phyloP scores from a whole-genome alignment of 2,329 filamentous ascomycete species.

The Proliferodiscus dingleyae region DNA sequence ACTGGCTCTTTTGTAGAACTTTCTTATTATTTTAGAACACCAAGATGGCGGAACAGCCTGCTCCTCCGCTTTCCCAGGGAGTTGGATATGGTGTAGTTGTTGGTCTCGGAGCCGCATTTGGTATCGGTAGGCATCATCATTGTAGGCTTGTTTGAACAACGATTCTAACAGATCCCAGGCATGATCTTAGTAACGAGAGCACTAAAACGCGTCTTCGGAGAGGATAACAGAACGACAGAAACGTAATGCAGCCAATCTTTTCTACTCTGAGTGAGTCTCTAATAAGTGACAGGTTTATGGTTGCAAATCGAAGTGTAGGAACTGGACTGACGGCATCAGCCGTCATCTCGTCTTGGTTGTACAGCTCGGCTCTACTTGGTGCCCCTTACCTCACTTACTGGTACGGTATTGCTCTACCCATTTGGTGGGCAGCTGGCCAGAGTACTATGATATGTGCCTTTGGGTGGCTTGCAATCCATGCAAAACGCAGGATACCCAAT shows the following conservation, averaged over 20 bases:
- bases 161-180: too few relatives aligned
- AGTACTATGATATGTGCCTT: constrained; percentile 78
- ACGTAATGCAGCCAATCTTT: too few relatives aligned
- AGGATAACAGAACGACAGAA: too few relatives aligned
- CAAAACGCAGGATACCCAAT: constrained; percentile 40
- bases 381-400: background rate
- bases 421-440: constrained; percentile 60
- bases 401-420: constrained; percentile 47
- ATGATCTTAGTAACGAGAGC: too few relatives aligned
- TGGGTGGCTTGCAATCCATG: constrained; percentile 74
- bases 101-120: constrained; percentile 54
- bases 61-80: background rate
- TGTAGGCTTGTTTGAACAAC: too few relatives aligned
- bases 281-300: constrained; percentile 86
- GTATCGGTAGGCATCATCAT: constrained; percentile 60
- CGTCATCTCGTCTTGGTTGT: constrained; percentile 86
- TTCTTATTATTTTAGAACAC: too few relatives aligned
- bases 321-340: constrained; percentile 80
- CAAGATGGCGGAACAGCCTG: background rate
- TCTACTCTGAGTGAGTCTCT: too few relatives aligned
- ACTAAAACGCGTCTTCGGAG: too few relatives aligned
- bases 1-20: too few relatives aligned
- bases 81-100: constrained; percentile 56
- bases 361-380: constrained; percentile 69
- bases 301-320: constrained; percentile 79